Conservation (phyloP, 1,139 yeast species). For the Candida anutae region DNA sequence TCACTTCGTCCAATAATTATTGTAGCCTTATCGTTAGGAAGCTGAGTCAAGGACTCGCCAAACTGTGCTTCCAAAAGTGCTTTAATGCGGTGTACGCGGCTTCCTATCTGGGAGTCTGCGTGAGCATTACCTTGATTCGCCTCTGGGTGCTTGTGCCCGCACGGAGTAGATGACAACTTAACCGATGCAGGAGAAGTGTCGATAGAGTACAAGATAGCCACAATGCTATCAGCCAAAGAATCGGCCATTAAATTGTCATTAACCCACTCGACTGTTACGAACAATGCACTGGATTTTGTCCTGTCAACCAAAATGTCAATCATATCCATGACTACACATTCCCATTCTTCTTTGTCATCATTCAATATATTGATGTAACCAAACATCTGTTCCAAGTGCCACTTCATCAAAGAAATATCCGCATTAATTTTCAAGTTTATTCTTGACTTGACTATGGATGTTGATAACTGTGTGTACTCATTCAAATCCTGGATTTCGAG, state of each 20-base stretch:
- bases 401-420: conserved; percentile 67
- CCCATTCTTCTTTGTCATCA: conserved; percentile 54
- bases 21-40: conserved; percentile 39
- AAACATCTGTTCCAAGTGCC: conserved; percentile 95
- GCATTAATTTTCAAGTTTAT: conserved; percentile 77
- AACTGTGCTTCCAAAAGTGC: conserved; percentile 74
- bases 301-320: conserved; percentile 41
- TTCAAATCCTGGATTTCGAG: conserved; percentile 80
- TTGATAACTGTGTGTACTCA: conserved; percentile 80
- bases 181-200: conserved; percentile 96
- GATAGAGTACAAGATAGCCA: conserved; percentile 83
- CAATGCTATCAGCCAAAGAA: conserved; percentile 87
- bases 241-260: conserved; percentile 80
- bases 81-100: conserved; percentile 56
- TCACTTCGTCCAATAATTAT: conserved; percentile 64
- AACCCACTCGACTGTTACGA: conserved; percentile 77
- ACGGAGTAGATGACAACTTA: conserved; percentile 61
- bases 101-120: conserved; percentile 32
- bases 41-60: conserved; percentile 59
- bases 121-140: conserved; percentile 15
- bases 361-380: conserved; percentile 67
- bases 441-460: conserved; percentile 77
- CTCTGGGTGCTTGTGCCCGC: conserved; percentile 34
- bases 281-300: conserved; percentile 24
- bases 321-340: conserved; percentile 40